Evolutionary conservation across 2,329 filamentous ascomycete species (phyloP).

Genomic region (Exutisphaerella laricina): DNA sequence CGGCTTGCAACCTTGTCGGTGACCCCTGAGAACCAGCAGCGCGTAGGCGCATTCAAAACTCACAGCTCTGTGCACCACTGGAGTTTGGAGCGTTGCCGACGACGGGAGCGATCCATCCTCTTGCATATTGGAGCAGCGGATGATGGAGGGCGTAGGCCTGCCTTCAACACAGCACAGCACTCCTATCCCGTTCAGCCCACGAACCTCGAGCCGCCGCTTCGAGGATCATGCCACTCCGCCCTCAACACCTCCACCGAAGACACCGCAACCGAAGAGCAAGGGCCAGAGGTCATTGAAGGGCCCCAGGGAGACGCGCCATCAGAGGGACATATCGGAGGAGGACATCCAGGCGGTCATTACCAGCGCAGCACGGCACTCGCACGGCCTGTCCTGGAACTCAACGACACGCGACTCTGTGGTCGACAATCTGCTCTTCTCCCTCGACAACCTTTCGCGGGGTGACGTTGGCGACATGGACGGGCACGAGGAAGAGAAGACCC

Average conservation of each 20-base stretch:
- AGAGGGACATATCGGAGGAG: slow-evolving; percentile 7
- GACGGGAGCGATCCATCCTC: too few relatives aligned
- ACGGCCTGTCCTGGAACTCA: slow-evolving; percentile 77
- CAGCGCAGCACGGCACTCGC: slow-evolving; percentile 50
- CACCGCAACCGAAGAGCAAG: slow-evolving; percentile 9
- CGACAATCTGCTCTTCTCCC: slow-evolving; percentile 88
- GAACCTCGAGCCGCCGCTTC: slow-evolving; percentile 3
- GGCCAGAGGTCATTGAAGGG: slow-evolving; percentile 17
- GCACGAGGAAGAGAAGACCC: slow-evolving; percentile 18
- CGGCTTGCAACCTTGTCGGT: too few relatives aligned
- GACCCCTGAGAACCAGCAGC: too few relatives aligned
- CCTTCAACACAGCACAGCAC: not conserved
- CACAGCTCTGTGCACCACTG: too few relatives aligned
- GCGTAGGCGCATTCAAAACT: too few relatives aligned
- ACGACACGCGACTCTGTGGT: slow-evolving; percentile 86
- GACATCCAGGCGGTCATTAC: slow-evolving; percentile 3
- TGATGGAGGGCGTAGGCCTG: too few relatives aligned
- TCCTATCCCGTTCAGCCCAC: slow-evolving; percentile 1
- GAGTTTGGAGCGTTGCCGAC: too few relatives aligned
- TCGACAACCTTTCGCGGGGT: slow-evolving; percentile 66
- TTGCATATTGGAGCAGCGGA: too few relatives aligned
- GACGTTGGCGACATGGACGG: slow-evolving; percentile 15
- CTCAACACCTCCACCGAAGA: slow-evolving; percentile 6
- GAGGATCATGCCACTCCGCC: slow-evolving; percentile 7
- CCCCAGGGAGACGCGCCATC: slow-evolving; percentile 2